Evolutionary conservation across 495 filamentous ascomycete species (phyloP).

Genomic region (Aspergillus carlsbadensis): DNA sequence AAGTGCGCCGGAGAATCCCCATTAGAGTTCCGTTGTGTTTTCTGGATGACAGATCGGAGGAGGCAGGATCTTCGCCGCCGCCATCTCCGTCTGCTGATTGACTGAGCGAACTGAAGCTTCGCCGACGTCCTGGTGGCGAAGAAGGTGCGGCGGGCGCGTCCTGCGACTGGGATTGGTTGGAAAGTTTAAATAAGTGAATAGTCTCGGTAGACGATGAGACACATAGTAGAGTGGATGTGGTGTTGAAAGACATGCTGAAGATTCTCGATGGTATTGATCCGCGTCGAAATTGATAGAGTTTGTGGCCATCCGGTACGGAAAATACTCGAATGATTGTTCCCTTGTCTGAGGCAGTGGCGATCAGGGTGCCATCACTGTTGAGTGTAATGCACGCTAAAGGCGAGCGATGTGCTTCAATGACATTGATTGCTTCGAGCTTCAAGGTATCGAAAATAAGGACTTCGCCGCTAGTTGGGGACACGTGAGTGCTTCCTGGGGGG

Average conservation of each 20-base stretch:
- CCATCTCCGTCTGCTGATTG: constrained; percentile 41
- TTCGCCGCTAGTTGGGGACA: constrained; percentile 84
- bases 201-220: constrained; percentile 96
- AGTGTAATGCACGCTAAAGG: constrained; percentile 85
- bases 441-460: constrained; percentile 88
- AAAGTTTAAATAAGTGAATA: constrained; percentile 91
- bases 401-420: constrained; percentile 90
- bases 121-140: constrained; percentile 34
- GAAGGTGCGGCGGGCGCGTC: constrained; percentile 33
- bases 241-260: constrained; percentile 99
- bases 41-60: constrained; percentile 36
- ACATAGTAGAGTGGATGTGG: constrained; percentile 86
- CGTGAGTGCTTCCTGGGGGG: constrained; percentile 69
- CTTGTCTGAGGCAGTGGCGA: constrained; percentile 95
- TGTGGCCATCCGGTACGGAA: constrained; percentile 81
- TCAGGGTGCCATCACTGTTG: constrained; percentile 87
- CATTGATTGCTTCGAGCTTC: constrained; percentile 86
- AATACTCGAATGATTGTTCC: constrained; percentile 97
- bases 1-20: constrained; percentile 92
- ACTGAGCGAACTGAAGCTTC: constrained; percentile 38
- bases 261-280: constrained; percentile 93
- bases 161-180: constrained; percentile 32
- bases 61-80: constrained; percentile 24
- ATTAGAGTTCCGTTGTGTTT: constrained; percentile 69
- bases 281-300: constrained; percentile 91